Base-by-base conservation (phyloP, 768 basidiomycete genomes). In the Solioccasus polychromus region DNA sequence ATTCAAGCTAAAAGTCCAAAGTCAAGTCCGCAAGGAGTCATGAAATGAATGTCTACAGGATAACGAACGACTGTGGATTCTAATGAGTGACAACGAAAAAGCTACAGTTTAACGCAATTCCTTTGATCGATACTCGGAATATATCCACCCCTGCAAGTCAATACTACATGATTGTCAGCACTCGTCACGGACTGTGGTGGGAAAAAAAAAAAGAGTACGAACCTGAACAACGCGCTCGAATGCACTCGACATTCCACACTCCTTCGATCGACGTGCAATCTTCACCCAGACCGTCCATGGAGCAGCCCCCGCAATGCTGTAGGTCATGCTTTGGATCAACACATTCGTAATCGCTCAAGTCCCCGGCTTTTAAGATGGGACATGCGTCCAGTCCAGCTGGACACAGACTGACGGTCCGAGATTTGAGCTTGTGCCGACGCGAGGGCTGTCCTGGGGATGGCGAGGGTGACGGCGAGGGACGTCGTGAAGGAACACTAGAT, bases 261-360 rank as follows among this genome's bases (percentile, higher is more conserved):
- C 80, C 78, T 35, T 67, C 50, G 53, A 91, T 88, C 35, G 73
- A 66, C 15, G 80, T 81, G 64, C 88, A 92, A 63, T 92, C 84
- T 61, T 79, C 68, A 20, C 88, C 88, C 34, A 68, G 58, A 17
- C 79, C 80, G n/a, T 76, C 64, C 15, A 77, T 73, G 2, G 77
- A 64, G 60, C 88, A 91, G 23, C 89, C 88, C 51, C 88, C 88
- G 64, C 88, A 91, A 12, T 82, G 81, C 48, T 79, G 72, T 36
- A 90, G 74, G 48, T 89, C 85, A 35, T 68, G 68, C 15, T 64
- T 53, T 24, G 75, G 75, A 65, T 91, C 84, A 41, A 90, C 56
- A 58, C 82, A 85, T 57, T 85, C 82, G 53, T 71, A 80, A 44
- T 79, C 77, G 25, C 64, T 71, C 34, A 55, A 53, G 18, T 62